Conservation (phyloP, 495 filamentous ascomycete species). For the Penicillium mononematosum region DNA sequence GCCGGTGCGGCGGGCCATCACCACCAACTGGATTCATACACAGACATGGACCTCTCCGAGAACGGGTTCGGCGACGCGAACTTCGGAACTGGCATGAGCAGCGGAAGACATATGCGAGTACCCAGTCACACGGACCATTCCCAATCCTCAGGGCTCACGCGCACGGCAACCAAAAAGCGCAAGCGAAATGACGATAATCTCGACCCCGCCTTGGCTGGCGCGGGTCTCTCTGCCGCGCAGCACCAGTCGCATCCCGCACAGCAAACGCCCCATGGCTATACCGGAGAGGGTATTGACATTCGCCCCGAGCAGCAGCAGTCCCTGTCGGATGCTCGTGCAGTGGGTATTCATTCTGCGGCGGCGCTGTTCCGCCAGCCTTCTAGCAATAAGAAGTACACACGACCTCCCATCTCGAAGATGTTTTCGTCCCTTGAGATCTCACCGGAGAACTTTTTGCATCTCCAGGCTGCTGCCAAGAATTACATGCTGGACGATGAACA, state of each 20-base stretch:
- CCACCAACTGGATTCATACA: constrained; percentile 42
- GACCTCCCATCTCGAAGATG: constrained; percentile 62
- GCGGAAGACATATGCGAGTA: constrained; percentile 32
- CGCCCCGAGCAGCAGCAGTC: constrained; percentile 38
- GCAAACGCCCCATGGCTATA: constrained; percentile 32
- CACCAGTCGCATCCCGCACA: constrained; percentile 33
- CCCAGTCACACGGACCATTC: constrained; percentile 60
- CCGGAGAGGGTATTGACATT: constrained; percentile 39
- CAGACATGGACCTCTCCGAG: constrained; percentile 45
- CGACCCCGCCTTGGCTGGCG: constrained; percentile 42
- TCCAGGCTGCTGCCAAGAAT: constrained; percentile 58
- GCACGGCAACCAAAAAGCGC: constrained; percentile 44
- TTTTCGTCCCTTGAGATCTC: constrained; percentile 56
- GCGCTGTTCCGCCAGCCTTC: constrained; percentile 58
- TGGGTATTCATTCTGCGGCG: constrained; percentile 57
- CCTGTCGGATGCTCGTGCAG: constrained; percentile 47
- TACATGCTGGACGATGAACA: constrained; percentile 60
- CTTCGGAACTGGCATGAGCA: constrained; percentile 31
- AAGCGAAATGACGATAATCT: constrained; percentile 47
- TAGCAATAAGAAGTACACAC: constrained; percentile 56
- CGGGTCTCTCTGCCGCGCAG: constrained; percentile 28
- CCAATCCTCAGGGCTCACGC: constrained; percentile 69
- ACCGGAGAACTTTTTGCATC: constrained; percentile 57
- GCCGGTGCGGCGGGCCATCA: constrained; percentile 40
- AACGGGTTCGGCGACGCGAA: constrained; percentile 43